Base-by-base conservation (phyloP, 2,329 filamentous ascomycete genomes). In the Magnaporthales sp. region DNA sequence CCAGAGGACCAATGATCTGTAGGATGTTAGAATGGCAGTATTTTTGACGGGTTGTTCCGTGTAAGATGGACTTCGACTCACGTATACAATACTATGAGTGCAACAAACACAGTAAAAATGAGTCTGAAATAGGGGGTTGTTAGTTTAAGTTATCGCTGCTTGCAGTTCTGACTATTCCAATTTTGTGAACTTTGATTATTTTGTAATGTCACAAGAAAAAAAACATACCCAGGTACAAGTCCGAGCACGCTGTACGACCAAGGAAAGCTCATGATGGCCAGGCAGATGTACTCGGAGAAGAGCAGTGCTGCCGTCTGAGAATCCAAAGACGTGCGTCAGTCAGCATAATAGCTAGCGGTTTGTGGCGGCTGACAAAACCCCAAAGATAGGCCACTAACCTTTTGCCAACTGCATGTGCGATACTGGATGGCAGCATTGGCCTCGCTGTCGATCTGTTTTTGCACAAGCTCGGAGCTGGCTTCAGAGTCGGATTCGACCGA, bases 241-340 rank as follows among this genome's bases (percentile, higher is more conserved):
- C 93, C 93, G 8, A 97, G 85, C 30, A 94, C 80, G 60, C 92
- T 91, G 77, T 97, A 97, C 0, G 92, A 96, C 84, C 91, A 96
- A 0, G 93, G 93, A 72, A 97, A 97, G 64, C 91, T 96, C 93
- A 97, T 97, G 75, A 97, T 97, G 67, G 86, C 82, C 78, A 97
- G 80, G 76, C 92, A 96, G 68, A 97, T 97, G 76, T 97, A 97
- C 81, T 97, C 93, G 64, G 92, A 95, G 79, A 97, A 97, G 65
- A 97, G 86, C 71, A 97, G 77, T 1, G 90, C 92, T 0, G 93
- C 92, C 66, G 93, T 97, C 90, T 90, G 67, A 62, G 38, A 62
- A 19, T 22, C 7, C 2, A 58, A 61, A n/a, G 13, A 29, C 10
- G 4, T 11, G 10, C 22, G 15, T 27, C 10, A 30, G 60, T n/a